These are phyloP conservation scores for Oleoguttula mirabilis DNA, from an alignment of 495 filamentous ascomycete genomes.

Conservation along the genomic window DNA sequence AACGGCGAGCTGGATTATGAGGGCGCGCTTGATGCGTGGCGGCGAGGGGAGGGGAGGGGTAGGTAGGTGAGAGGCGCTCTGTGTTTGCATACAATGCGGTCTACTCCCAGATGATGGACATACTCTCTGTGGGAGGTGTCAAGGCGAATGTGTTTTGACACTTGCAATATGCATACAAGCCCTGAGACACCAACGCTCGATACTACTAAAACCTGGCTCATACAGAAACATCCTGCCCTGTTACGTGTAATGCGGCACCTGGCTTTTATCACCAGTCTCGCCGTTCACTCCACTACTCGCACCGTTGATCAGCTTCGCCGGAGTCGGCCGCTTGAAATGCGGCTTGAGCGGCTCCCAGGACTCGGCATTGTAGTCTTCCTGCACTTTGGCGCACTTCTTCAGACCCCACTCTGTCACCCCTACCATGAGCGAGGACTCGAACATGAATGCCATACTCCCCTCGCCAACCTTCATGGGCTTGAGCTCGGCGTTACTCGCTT, in stretches of 20 bases:
- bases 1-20: slow-evolving; percentile 45
- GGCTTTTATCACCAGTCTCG: slow-evolving; percentile 18
- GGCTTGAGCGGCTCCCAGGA: slow-evolving; percentile 72
- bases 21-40: slow-evolving; percentile 51
- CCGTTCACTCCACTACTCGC: slow-evolving; percentile 37
- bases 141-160: too few relatives aligned
- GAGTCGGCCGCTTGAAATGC: slow-evolving; percentile 56
- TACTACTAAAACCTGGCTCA: too few relatives aligned
- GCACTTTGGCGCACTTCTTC: slow-evolving; percentile 71
- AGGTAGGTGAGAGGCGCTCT: slow-evolving; percentile 32
- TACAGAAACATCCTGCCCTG: too few relatives aligned
- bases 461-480: slow-evolving; percentile 50
- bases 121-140: too few relatives aligned
- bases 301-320: slow-evolving; percentile 65
- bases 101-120: too few relatives aligned
- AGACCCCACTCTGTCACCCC: slow-evolving; percentile 88
- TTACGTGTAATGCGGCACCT: slow-evolving; percentile 23
- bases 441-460: slow-evolving; percentile 57
- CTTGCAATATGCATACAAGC: too few relatives aligned
- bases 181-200: too few relatives aligned
- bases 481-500: slow-evolving; percentile 45
- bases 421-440: slow-evolving; percentile 60
- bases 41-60: slow-evolving; percentile 19
- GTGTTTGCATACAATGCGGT: too few relatives aligned
- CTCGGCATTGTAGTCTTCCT: slow-evolving; percentile 70